Conservation (phyloP, 2,329 filamentous ascomycete genomes). For the Hyphodiscus sp. region DNA sequence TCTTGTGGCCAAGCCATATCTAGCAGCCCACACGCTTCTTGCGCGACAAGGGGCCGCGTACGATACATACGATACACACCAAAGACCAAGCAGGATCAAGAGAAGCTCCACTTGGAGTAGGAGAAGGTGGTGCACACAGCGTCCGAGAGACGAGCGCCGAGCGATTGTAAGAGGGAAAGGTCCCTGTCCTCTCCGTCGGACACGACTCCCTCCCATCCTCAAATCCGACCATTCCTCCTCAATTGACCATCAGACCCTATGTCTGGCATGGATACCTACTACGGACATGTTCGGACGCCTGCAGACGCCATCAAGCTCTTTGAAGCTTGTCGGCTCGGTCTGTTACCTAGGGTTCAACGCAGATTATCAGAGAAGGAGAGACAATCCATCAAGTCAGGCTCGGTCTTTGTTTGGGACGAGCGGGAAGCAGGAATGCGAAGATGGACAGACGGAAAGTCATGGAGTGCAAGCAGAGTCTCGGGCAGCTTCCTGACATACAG, state of each 20-base stretch:
- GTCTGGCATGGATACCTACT: constrained; percentile 81
- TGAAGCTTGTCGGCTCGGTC: constrained; percentile 85
- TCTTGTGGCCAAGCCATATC: not conserved
- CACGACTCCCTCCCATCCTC: not conserved
- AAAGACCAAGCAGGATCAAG: not conserved
- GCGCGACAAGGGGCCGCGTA: too few relatives aligned
- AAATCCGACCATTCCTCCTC: not conserved
- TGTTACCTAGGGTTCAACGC: constrained; percentile 86
- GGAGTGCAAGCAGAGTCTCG: constrained; percentile 95
- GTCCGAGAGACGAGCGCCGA: not conserved
- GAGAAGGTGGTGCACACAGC: not conserved
- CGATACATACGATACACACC: not conserved
- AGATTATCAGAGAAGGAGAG: constrained; percentile 97
- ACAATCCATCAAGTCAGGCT: constrained; percentile 91
- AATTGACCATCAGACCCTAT: constrained; percentile 7
- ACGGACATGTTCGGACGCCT: constrained; percentile 91
- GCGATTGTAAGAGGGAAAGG: not conserved
- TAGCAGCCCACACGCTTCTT: not conserved
- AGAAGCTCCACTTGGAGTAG: not conserved
- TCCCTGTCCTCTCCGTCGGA: not conserved
- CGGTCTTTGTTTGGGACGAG: constrained; percentile 99
- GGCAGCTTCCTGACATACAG: constrained; percentile 96
- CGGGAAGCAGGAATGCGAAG: constrained; percentile 94
- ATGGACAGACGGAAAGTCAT: constrained; percentile 98
- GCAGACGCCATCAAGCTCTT: constrained; percentile 98